Evolutionary conservation across 306 rosid genomes (phyloP), one percentile per base, ranked within the genome.

Genomic region (Castanea sativa): DNA sequence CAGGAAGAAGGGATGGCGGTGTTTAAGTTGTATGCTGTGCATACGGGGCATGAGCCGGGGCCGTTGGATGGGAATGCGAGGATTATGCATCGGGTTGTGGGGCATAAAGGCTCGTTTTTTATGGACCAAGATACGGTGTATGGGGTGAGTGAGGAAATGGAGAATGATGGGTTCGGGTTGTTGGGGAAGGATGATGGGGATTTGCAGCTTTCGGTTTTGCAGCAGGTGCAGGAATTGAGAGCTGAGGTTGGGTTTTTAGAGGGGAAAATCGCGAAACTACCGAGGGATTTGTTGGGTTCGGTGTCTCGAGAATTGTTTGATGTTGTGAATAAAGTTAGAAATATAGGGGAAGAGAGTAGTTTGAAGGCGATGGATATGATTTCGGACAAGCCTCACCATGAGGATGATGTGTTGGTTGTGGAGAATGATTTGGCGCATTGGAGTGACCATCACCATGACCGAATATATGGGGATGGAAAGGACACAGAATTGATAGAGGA

Each of bases 1-100:
- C 94, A 91, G 75, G 99, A 96, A 5, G 99, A 96, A 78, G 99
- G 99, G 81, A 61, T 87, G 77, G 99, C 99, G 0, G 93, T 93
- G 76, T 96, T 96, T 58, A 96, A 91, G 86, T 33, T 96, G 77
- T 96, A 96, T 85, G 99, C 99, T 0, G 99, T 93, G 78, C 99
- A 96, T 87, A 93, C 99, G 0, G 99, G 99, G 74, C 99, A 96
- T 71, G 99, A 96, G 81, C 99, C 99, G 0, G 99, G 99, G 38
- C 99, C 99, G 3, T 82, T 93, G 88, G 99, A 96, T 58, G 99
- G 99, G 61, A 96, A 91, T 82, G 99, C 99, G 0, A 90, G 99
- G 90, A 96, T 96, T 87, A 96, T 96, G 93, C 99, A 96, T 77
- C 80, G 99, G 57, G 89, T 93, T 84, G 93, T 96, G 73, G 99